Evolutionary conservation across 1,139 yeast genomes (phyloP), one percentile per base, ranked within the genome.

Genomic region (Magnusiomyces clavatus): DNA sequence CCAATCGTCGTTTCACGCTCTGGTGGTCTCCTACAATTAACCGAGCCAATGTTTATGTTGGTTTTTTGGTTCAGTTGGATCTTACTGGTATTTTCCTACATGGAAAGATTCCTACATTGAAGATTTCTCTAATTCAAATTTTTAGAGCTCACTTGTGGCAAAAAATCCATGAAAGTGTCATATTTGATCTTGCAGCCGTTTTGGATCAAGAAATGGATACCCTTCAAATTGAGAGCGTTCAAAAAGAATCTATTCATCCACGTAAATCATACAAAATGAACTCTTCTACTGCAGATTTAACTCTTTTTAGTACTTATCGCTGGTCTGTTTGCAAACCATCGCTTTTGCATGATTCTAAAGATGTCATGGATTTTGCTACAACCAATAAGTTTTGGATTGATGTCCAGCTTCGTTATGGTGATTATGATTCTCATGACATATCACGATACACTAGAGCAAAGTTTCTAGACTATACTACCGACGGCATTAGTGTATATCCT

Each of bases 11-110:
- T 46, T 94, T 94, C 65, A 94, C 98, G 0, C 72, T 94, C 45
- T 94, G 99, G 99, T 94, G 99, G 99, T 89, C 97, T 1, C 99
- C 99, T 6, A 94, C 99, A 0, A 94, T 94, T 60, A 94, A 94
- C 62, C 79, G 99, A 60, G 98, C 98, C 4, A 92, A 94, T 63
- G 98, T 94, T 24, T 94, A 94, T 64, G 97, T 94, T 54, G 99
- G 99, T 38, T 94, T 92, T 72, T 76, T 89, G 65, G 98, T 94
- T 36, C 99, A 94, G 67, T 75, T 94, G 45, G 99, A 94, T 70
- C 74, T 94, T 62, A 94, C 99, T 0, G 99, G 98, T 62, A 92
- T 94, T 37, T 92, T 92, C 68, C 74, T 94, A 51, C 99, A 94
- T 64, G 99, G 99, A 61, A 94, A 94, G 68, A 94, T 94, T 57